Evolutionary conservation across 331 rosid species (phyloP).

Genomic region (Pyrus hybrid): DNA sequence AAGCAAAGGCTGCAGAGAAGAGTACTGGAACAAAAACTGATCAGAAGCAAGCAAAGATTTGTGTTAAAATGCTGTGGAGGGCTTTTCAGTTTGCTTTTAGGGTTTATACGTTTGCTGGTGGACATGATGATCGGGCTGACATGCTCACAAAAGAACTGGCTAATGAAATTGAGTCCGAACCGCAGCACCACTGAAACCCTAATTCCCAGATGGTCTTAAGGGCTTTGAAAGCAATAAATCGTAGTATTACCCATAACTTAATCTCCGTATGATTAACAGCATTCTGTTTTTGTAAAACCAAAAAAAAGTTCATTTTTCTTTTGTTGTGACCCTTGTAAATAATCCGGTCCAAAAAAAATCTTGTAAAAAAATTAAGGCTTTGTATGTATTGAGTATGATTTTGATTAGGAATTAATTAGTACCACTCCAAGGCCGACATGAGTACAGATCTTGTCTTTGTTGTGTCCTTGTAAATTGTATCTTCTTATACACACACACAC

Average conservation of each 20-base stretch:
- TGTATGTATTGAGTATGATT: background rate
- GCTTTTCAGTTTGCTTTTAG: slow-evolving; percentile 73
- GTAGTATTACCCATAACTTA: no score
- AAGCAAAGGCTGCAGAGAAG: slow-evolving; percentile 20
- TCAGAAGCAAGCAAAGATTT: slow-evolving; percentile 16
- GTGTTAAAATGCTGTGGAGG: slow-evolving; percentile 61
- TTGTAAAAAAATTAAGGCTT: background rate
- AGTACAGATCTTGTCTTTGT: background rate
- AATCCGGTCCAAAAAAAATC: background rate
- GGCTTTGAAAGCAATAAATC: no score
- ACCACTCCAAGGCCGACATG: background rate
- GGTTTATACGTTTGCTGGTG: slow-evolving; percentile 77
- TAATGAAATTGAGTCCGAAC: slow-evolving; percentile 60
- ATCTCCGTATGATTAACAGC: background rate
- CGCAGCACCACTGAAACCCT: slow-evolving; percentile 17
- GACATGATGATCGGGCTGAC: slow-evolving; percentile 77
- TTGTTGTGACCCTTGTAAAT: background rate
- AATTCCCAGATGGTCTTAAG: background rate
- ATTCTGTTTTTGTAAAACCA: background rate
- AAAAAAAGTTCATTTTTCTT: background rate
- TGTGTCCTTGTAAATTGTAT: background rate
- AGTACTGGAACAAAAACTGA: slow-evolving; percentile 15
- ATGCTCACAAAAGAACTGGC: slow-evolving; percentile 64
- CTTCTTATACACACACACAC: no score
- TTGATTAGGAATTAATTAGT: background rate